Evolutionary conservation across 257 asterid genomes (phyloP), one percentile per base, ranked within the genome.

Genomic region (Paraleonurus japonicus): DNA sequence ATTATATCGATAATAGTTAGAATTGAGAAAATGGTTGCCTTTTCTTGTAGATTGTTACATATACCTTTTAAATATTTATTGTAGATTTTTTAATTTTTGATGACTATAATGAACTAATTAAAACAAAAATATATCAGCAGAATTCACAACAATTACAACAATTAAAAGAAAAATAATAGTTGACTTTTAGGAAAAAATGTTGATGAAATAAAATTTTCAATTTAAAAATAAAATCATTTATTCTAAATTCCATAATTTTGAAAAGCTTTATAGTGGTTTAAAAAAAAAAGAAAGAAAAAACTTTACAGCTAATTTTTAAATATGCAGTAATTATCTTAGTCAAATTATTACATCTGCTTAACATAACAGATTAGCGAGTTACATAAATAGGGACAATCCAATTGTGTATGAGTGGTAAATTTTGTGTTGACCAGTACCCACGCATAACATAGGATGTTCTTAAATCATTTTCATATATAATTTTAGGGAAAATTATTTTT

Each of bases 351-450:
- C 26, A 55, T 23, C 37, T 20, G 22, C 8, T 4, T 7, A 22
- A 19, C 19, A 4, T 7, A 27, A n/a, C 33, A 61, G 67, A 28
- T 30, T 61, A 61, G 27, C 16, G 48, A 28, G 39, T 24, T 61
- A 32, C 66, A 61, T 30, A 61, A 61, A 61, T 33, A 11, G 9
- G 10, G 51, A 1, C 48, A 59, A 61, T 61, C 67, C 48, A 28
- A 32, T 61, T 61, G 9, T 60, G 19, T 11, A 30, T n/a, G 26
- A 60, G 26, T 60, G 19, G 47, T 30, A 16, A 19, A 16, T 39
- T 54, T 54, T 8, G 1, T 22, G 51, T 41, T 69, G 67, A 70
- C 74, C 57, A 64, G 17, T 64, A 55, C 55, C 64, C 71, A 53
- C 62, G 4, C 60, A 60, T 41, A 26, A 5, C 19, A 54, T n/a